phyloP scores from a whole-genome alignment of 2,329 filamentous ascomycete genomes.

The Hymenoscyphus scutula region DNA sequence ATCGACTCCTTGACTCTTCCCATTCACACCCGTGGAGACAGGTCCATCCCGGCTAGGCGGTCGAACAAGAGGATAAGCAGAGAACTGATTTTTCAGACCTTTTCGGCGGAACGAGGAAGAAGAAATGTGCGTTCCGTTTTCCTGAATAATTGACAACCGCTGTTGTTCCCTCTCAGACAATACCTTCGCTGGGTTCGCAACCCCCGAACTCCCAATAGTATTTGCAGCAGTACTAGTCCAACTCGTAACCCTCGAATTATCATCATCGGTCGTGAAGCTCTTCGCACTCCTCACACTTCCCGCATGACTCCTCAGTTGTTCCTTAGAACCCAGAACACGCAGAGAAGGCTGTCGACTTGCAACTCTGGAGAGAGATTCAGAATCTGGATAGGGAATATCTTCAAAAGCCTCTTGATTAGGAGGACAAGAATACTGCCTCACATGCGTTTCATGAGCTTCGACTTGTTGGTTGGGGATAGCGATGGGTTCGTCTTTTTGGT shows the following conservation, averaged over 20 bases:
- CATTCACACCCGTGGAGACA: too few species aligned
- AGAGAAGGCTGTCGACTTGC: constrained; percentile 50
- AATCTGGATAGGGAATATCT: constrained; percentile 39
- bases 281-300: constrained; percentile 51
- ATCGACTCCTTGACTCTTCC: constrained; percentile 43
- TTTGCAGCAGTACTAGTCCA: constrained; percentile 65
- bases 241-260: constrained; percentile 62
- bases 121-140: constrained; percentile 47
- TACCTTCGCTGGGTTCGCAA: constrained; percentile 23
- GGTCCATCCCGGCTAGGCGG: constrained; percentile 20
- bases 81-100: constrained; percentile 31
- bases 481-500: constrained; percentile 37
- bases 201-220: constrained; percentile 43
- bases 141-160: constrained; percentile 63
- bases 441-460: constrained; percentile 40
- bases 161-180: constrained; percentile 49
- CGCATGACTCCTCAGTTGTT: constrained; percentile 50
- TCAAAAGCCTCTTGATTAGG: constrained; percentile 36
- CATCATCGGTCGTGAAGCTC: constrained; percentile 46
- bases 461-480: constrained; percentile 53
- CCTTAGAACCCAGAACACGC: constrained; percentile 46
- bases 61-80: constrained; percentile 28
- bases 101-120: constrained; percentile 39
- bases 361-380: constrained; percentile 48
- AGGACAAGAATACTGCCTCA: constrained; percentile 27